phyloP scores from a whole-genome alignment of 2,329 filamentous ascomycete genomes.

The Lizonia empirigonia region DNA sequence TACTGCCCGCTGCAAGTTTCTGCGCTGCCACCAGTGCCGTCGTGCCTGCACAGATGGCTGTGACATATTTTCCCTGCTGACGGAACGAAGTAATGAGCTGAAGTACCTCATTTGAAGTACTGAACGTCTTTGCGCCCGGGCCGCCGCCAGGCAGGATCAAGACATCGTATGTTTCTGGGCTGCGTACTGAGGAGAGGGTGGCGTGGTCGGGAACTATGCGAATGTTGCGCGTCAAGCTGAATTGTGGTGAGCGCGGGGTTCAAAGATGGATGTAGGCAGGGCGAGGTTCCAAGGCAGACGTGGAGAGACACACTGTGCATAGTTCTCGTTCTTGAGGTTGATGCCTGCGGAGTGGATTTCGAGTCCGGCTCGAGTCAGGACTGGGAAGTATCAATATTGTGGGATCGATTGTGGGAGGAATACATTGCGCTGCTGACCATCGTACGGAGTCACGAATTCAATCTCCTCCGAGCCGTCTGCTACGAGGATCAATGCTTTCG shows the following conservation, averaged over 20 bases:
- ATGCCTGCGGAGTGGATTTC: slow-evolving; percentile 46
- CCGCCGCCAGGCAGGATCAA: slow-evolving; percentile 49
- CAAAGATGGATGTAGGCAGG: neutral
- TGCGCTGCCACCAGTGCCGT: slow-evolving; percentile 44
- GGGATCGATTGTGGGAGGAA: neutral
- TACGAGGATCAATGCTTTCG: slow-evolving; percentile 46
- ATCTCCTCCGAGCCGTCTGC: slow-evolving; percentile 51
- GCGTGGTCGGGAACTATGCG: slow-evolving; percentile 44
- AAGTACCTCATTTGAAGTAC: slow-evolving; percentile 27
- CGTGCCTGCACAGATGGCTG: slow-evolving; percentile 48
- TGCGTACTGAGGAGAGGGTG: slow-evolving; percentile 23
- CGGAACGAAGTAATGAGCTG: slow-evolving; percentile 41
- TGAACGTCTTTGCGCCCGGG: slow-evolving; percentile 46
- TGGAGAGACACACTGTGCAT: slow-evolving; percentile 35
- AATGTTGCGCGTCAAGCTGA: slow-evolving; percentile 46
- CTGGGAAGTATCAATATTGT: slow-evolving; percentile 20
- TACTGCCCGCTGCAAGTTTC: slow-evolving; percentile 8
- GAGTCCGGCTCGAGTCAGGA: slow-evolving; percentile 48
- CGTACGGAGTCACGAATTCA: slow-evolving; percentile 50
- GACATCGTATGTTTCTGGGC: slow-evolving; percentile 36
- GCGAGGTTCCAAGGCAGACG: neutral
- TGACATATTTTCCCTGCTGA: slow-evolving; percentile 39
- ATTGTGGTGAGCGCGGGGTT: neutral
- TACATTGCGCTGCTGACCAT: too few relatives aligned
- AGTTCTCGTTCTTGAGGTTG: slow-evolving; percentile 38